Conservation (phyloP, 2,329 filamentous ascomycete genomes). For the Aureobasidium subglaciale region DNA sequence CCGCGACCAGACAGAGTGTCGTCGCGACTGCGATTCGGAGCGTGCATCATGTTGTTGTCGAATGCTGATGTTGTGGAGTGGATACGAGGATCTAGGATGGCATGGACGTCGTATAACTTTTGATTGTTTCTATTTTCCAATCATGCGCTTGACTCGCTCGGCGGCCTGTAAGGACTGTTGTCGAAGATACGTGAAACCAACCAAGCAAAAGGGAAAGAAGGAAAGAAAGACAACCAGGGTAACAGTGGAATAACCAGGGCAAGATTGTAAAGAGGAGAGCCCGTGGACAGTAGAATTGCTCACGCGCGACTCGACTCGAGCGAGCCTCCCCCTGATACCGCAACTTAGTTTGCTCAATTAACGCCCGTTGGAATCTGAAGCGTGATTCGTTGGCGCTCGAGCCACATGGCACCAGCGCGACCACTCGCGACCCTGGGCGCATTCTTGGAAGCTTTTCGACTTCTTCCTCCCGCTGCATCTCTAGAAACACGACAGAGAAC, state of each 20-base stretch:
- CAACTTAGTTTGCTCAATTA: slow-evolving; percentile 5
- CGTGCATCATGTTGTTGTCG: slow-evolving; percentile 10
- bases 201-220: background rate
- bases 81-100: slow-evolving; percentile 10
- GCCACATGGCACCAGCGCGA: background rate
- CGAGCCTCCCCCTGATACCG: slow-evolving; percentile 10
- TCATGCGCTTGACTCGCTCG: slow-evolving; percentile 6
- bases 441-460: slow-evolving; percentile 1
- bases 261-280: background rate
- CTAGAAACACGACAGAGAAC: background rate
- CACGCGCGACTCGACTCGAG: slow-evolving; percentile 8
- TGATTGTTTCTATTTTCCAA: slow-evolving; percentile 3
- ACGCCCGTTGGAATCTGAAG: background rate
- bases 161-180: background rate
- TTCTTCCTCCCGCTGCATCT: background rate
- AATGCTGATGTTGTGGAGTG: slow-evolving; percentile 1
- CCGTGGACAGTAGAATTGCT: slow-evolving; percentile 1
- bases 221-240: background rate
- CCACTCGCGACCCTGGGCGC: background rate
- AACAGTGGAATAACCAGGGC: background rate
- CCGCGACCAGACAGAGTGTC: slow-evolving; percentile 5
- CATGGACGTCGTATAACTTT: slow-evolving; percentile 11
- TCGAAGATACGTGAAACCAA: background rate
- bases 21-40: slow-evolving; percentile 9
- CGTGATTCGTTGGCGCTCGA: background rate